phyloP scores from a whole-genome alignment of 495 filamentous ascomycete species.

The Penicillium desertorum region DNA sequence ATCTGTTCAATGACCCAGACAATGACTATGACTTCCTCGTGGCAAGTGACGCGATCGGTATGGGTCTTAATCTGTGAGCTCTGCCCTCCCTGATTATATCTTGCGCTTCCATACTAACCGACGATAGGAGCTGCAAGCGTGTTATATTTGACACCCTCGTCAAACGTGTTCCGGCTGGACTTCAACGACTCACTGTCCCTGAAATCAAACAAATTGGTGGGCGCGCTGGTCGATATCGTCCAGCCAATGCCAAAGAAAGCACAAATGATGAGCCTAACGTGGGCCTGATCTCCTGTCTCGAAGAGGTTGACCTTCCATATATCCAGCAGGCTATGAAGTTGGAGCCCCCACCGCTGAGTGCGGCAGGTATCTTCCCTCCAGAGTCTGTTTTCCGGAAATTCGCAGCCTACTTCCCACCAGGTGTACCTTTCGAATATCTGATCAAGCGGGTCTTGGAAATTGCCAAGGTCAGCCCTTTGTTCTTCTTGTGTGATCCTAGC shows the following conservation, averaged over 20 bases:
- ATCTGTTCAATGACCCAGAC: slow-evolving; percentile 87
- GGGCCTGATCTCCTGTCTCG: slow-evolving; percentile 80
- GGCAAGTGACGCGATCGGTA: slow-evolving; percentile 94
- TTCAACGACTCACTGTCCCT: slow-evolving; percentile 58
- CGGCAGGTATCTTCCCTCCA: slow-evolving; percentile 76
- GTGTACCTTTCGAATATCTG: slow-evolving; percentile 75
- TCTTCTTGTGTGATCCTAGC: slow-evolving; percentile 66
- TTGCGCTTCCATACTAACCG: slow-evolving; percentile 12
- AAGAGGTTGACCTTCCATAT: slow-evolving; percentile 62
- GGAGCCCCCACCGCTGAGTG: slow-evolving; percentile 63
- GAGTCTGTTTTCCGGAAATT: slow-evolving; percentile 65
- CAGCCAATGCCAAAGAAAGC: slow-evolving; percentile 53
- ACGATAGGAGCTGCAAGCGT: slow-evolving; percentile 75
- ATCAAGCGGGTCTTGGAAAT: slow-evolving; percentile 69
- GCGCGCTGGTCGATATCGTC: slow-evolving; percentile 84
- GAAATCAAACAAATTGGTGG: slow-evolving; percentile 95
- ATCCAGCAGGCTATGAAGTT: slow-evolving; percentile 61
- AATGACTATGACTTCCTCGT: slow-evolving; percentile 94
- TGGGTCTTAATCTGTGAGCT: slow-evolving; percentile 86
- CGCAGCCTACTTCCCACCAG: slow-evolving; percentile 71
- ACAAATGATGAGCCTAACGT: slow-evolving; percentile 39
- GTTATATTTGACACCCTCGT: slow-evolving; percentile 77
- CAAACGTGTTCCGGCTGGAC: slow-evolving; percentile 60
- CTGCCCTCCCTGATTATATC: neutral
- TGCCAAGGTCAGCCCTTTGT: slow-evolving; percentile 56